Base-by-base conservation (phyloP, 768 basidiomycete genomes). In the Trametes meyenii region DNA sequence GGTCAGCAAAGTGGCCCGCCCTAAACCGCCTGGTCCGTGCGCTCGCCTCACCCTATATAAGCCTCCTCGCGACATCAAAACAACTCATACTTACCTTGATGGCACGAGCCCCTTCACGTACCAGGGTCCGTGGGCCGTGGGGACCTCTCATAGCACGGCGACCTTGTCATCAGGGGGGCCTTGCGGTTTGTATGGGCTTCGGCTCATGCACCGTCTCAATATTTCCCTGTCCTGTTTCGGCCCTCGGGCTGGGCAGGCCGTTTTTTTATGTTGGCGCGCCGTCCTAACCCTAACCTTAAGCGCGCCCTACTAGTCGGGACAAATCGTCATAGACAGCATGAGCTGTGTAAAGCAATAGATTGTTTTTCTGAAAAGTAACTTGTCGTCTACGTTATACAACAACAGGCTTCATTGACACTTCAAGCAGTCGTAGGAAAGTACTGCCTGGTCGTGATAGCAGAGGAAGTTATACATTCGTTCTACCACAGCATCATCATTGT, bases 231-330 rank as follows among this genome's bases (percentile, higher is more conserved):
- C 73, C 75, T 70, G 70, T 68, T 76, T 71, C 69, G 79, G 81
- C 80, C 80, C 80, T 81, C 79, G 77, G 79, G 79, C 79, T 78
- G 77, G 77, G 77, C 71, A 74, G 79, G 78, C 78, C 74, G 55
- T 43, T 72, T 74, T 74, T 75, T 76, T 13, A 14, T 51, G 51
- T 24, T 21, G 21, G 23, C 16, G 12, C 19, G 38, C 19, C 2
- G 51, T 17, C 3, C 51, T 52, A 52, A 52, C 51, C 51, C 51
- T 52, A 52, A 52, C 51, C 51, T 36, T 24, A 46, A 10, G 8
- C 21, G 21, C n/a, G n/a, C n/a, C 21, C 5, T 3, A 23, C 21
- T 13, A 21, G 43, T 5, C 2, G n/a, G 11, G 10, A 16, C n/a
- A 10, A n/a, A 6, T 17, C 10, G n/a, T 10, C 17, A 5, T 10